Evolutionary conservation across 2,329 filamentous ascomycete genomes (phyloP).

Genomic region (Clarireedia monteithiana): DNA sequence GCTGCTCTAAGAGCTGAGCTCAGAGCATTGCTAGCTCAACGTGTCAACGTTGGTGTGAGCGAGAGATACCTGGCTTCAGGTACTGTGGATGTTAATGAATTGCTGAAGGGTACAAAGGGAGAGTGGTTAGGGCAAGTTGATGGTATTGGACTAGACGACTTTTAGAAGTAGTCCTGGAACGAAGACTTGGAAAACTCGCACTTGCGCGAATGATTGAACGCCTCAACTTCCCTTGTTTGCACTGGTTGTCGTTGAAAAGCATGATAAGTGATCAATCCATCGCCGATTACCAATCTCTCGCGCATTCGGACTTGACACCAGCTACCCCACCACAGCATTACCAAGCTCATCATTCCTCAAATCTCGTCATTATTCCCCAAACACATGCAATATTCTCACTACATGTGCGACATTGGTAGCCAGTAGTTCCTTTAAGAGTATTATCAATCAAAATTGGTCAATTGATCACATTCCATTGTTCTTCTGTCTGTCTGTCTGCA

Average conservation of each 20-base stretch:
- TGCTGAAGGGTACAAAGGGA: slow-evolving; percentile 56
- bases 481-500: neutral
- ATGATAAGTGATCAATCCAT: neutral
- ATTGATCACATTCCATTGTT: neutral
- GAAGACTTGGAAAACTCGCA: neutral
- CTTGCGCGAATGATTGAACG: too few species aligned
- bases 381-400: neutral
- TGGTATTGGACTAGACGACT: slow-evolving; percentile 28
- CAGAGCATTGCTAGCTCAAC: slow-evolving; percentile 58
- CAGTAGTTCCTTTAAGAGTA: neutral
- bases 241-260: too few species aligned
- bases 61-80: slow-evolving; percentile 80
- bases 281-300: neutral
- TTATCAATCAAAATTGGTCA: slow-evolving; percentile 11
- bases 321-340: neutral
- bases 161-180: neutral
- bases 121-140: slow-evolving; percentile 32
- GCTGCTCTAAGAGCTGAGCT: slow-evolving; percentile 63
- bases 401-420: too few species aligned
- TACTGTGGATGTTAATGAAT: slow-evolving; percentile 69
- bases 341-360: neutral
- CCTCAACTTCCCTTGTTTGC: too few species aligned
- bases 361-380: slow-evolving; percentile 3
- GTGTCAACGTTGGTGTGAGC: slow-evolving; percentile 82
- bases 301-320: neutral